These are phyloP conservation scores for Nigrograna mackinnonii DNA, from an alignment of 2,329 filamentous ascomycete genomes.

Conservation along the genomic window DNA sequence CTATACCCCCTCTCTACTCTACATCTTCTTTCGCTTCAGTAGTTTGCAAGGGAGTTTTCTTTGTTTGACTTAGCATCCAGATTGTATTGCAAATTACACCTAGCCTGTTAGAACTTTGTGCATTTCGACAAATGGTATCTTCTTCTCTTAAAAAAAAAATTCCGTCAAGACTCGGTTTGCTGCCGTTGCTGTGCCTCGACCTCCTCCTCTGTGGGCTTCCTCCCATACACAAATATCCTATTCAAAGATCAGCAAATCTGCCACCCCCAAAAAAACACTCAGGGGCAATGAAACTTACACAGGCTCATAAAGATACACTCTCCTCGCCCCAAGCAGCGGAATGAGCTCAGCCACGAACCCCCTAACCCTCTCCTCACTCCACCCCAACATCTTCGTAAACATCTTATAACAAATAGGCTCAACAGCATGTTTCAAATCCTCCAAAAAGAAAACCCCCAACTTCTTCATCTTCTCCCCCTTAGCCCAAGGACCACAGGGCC, in stretches of 20 bases:
- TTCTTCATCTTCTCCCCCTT: slow-evolving; percentile 50
- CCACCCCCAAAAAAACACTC: not conserved
- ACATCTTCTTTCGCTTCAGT: no score
- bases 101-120: no score
- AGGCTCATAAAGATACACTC: slow-evolving; percentile 17
- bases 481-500: slow-evolving; percentile 48
- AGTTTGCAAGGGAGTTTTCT: no score
- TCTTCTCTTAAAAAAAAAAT: no score
- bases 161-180: no score
- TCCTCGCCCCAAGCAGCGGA: slow-evolving; percentile 13
- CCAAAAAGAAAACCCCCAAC: slow-evolving; percentile 41
- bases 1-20: slow-evolving; percentile 2
- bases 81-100: no score
- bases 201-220: slow-evolving; percentile 8
- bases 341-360: slow-evolving; percentile 12
- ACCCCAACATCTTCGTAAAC: slow-evolving; percentile 20
- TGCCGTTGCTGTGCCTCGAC: no score
- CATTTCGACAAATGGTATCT: no score
- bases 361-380: slow-evolving; percentile 16
- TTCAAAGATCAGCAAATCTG: slow-evolving; percentile 4
- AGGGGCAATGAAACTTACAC: slow-evolving; percentile 8
- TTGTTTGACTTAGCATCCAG: no score
- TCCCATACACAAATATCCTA: slow-evolving; percentile 14
- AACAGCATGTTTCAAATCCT: slow-evolving; percentile 25
- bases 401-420: slow-evolving; percentile 18